A percentile compares a stretch with the other conserved stretches of the same genome.
Conservation (phyloP, 2,329 filamentous ascomycete species). For the Colletotrichum eremochloae region DNA sequence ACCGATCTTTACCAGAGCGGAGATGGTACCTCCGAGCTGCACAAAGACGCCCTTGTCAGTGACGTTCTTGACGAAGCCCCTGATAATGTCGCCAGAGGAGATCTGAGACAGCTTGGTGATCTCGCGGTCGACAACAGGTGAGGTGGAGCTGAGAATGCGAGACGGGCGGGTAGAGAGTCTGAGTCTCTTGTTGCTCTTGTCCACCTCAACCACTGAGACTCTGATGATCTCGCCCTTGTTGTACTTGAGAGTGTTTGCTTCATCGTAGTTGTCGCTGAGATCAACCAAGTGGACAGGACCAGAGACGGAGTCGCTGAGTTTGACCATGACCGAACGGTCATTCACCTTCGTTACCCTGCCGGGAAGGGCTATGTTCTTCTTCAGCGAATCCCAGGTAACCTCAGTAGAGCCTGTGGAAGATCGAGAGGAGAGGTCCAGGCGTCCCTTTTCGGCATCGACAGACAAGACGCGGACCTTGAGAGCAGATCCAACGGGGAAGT, state of each 20-base stretch:
- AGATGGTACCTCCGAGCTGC: constrained; percentile 82
- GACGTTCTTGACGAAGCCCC: constrained; percentile 93
- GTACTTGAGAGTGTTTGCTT: constrained; percentile 80
- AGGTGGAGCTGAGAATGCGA: constrained; percentile 86
- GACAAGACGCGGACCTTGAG: constrained; percentile 83
- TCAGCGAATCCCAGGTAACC: constrained; percentile 78
- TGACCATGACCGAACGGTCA: constrained; percentile 86
- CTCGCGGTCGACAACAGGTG: constrained; percentile 85
- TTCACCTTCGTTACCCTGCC: constrained; percentile 88
- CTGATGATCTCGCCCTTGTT: constrained; percentile 89
- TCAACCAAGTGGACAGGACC: constrained; percentile 87
- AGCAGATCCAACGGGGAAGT: constrained; percentile 92
- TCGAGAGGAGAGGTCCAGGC: constrained; percentile 86
- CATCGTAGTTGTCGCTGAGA: constrained; percentile 86
- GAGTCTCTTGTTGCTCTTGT: constrained; percentile 86
- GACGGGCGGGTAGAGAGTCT: constrained; percentile 87
- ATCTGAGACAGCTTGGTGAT: constrained; percentile 79
- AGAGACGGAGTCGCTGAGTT: constrained; percentile 83
- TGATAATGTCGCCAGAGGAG: constrained; percentile 81
- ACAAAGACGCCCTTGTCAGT: constrained; percentile 92
- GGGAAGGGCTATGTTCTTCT: constrained; percentile 83
- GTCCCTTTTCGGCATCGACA: constrained; percentile 79
- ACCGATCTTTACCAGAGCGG: constrained; percentile 85
- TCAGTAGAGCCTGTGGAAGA: constrained; percentile 68
- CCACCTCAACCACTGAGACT: constrained; percentile 86